phyloP scores from a whole-genome alignment of 2,329 filamentous ascomycete species.

The Xylariaceae sp. region DNA sequence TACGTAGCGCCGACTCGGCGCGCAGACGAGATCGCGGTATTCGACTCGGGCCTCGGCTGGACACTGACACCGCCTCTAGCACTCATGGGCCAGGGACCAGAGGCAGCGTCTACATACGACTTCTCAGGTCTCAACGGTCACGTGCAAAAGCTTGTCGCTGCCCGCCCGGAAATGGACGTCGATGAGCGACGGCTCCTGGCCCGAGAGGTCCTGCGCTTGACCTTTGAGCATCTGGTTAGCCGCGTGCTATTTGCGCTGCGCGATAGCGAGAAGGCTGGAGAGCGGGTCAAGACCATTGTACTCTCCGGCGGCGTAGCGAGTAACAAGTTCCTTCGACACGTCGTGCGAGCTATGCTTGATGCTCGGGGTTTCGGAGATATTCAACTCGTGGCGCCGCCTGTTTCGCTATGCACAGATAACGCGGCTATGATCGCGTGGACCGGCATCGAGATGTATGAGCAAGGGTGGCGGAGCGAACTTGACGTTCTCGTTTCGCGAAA shows the following conservation, averaged over 20 bases:
- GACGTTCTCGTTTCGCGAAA: conserved; percentile 59
- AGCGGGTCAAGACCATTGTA: conserved; percentile 51
- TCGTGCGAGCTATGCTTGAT: conserved; percentile 58
- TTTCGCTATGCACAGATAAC: conserved; percentile 84
- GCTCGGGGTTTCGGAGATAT: conserved; percentile 63
- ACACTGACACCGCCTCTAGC: conserved; percentile 64
- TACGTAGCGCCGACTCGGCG: conserved; percentile 61
- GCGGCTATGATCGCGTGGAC: conserved; percentile 98
- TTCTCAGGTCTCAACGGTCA: conserved; percentile 71
- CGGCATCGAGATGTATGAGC: conserved; percentile 85
- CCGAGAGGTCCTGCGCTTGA: conserved; percentile 69
- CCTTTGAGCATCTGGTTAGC: conserved; percentile 83
- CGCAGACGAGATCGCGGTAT: conserved; percentile 53
- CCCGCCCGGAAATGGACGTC: conserved; percentile 38
- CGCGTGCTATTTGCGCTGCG: conserved; percentile 68
- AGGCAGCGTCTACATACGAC: conserved; percentile 61
- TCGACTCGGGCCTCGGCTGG: conserved; percentile 53
- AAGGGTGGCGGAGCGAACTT: conserved; percentile 66
- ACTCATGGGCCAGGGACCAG: conserved; percentile 36
- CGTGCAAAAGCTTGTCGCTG: conserved; percentile 54
- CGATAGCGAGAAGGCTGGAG: conserved; percentile 5
- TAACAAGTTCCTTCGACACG: conserved; percentile 72
- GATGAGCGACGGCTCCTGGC: conserved; percentile 69
- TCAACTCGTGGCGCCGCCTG: conserved; percentile 69
- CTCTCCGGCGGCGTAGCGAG: conserved; percentile 89